Base-by-base conservation (phyloP, 2,329 filamentous ascomycete species). In the Ceratocystis eucalypticola region DNA sequence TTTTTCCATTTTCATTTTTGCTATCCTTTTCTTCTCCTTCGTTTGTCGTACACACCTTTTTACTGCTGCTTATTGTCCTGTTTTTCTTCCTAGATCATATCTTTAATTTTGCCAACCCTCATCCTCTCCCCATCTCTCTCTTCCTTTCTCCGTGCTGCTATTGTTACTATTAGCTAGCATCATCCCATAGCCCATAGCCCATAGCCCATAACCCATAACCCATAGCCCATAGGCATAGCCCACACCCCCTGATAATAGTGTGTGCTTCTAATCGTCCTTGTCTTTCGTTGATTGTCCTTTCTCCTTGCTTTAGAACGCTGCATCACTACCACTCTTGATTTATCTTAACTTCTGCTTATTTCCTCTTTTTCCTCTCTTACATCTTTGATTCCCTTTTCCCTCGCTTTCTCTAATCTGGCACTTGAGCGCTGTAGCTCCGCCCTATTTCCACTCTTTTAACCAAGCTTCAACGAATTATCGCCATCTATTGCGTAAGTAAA, bases 231-330 rank as follows among this genome's bases (percentile, higher is more conserved):
- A 28, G 10, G 25, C 25, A 59, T 59, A 59, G 28, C 55, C 30
- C 30, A 37, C 28, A 37, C 28, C 55, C 55, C 55, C 55, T 59
- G 55, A 63, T 50, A 22, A 63, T 63, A 63, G 61, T 45, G 61
- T 48, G 61, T 33, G 61, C 61, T 63, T 63, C 46, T 65, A 65
- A 57, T 65, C 15, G 45, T 57, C 30, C 30, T 28, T 41, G 30
- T 55, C 25, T 57, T 55, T 57, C 10, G 22, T 57, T 65, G 55
- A 33, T 65, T 53, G 15, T 17, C 48, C 30, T 57, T 44, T 65
- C 20, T 10, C 28, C 25, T 65, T 41, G 33, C 62, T 57, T 57
- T 15, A 22, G 25, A 37, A 20, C 33, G 5, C 46, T 57, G 46
- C 15, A 25, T 22, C 46, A 22, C 10, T 41, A 53, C 20, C 48